Conservation (phyloP, 2,329 filamentous ascomycete species). For the Sarocladium brachiariae region DNA sequence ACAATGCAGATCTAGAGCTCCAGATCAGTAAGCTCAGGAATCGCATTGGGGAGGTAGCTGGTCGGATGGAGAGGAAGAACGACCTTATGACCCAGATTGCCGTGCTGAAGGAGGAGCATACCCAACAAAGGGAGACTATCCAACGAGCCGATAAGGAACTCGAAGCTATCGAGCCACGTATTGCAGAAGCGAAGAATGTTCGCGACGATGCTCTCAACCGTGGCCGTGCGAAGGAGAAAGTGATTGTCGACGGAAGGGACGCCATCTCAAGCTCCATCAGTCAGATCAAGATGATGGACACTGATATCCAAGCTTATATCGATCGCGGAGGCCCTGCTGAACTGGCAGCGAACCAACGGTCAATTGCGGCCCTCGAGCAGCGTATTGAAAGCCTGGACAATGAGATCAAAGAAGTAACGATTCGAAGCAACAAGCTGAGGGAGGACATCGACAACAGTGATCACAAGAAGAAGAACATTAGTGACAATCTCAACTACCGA, state of each 20-base stretch:
- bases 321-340: conserved; percentile 67
- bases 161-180: conserved; percentile 65
- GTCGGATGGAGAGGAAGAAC: conserved; percentile 76
- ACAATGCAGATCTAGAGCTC: conserved; percentile 65
- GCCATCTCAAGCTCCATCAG: conserved; percentile 67
- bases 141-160: conserved; percentile 66
- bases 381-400: conserved; percentile 45
- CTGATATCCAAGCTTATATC: conserved; percentile 73
- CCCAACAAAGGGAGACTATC: conserved; percentile 62
- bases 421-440: conserved; percentile 69
- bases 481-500: conserved; percentile 82
- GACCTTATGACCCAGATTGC: conserved; percentile 65
- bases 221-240: conserved; percentile 65
- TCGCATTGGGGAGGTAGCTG: conserved; percentile 62
- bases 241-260: conserved; percentile 63
- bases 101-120: conserved; percentile 61
- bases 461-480: conserved; percentile 77
- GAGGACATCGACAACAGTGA: conserved; percentile 73
- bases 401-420: conserved; percentile 63
- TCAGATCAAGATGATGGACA: conserved; percentile 67
- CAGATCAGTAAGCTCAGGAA: conserved; percentile 69
- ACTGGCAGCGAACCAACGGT: conserved; percentile 61
- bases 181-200: conserved; percentile 66
- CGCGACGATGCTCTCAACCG: conserved; percentile 71
- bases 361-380: conserved; percentile 61